A percentile compares a stretch with the other conserved stretches of the same genome.
phyloP scores from a whole-genome alignment of 129 eudicot species.

The Glebionis coronaria region DNA sequence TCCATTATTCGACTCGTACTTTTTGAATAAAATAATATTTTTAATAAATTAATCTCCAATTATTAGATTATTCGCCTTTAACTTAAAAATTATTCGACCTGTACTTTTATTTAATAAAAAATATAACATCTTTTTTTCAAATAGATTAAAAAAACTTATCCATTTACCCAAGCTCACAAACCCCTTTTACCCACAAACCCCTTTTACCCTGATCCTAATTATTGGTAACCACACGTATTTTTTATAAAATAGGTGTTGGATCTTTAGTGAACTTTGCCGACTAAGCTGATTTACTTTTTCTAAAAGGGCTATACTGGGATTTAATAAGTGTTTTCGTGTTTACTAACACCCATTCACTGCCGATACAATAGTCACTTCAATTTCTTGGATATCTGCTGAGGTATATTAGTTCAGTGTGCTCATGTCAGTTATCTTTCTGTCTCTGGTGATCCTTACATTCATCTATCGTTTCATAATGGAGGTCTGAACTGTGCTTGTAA shows the following conservation, averaged over 20 bases:
- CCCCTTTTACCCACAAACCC: too few species aligned
- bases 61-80: too few species aligned
- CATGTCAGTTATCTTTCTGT: conserved; percentile 7
- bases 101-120: too few species aligned
- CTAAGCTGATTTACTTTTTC: conserved; percentile 42
- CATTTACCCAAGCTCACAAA: too few species aligned
- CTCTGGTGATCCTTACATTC: conserved; percentile 5
- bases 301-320: conserved; percentile 1
- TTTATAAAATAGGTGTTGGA: conserved; percentile 62
- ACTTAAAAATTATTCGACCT: too few species aligned
- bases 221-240: too few species aligned
- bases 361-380: conserved; percentile 40
- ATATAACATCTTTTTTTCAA: too few species aligned
- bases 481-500: conserved; percentile 49
- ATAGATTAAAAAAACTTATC: too few species aligned
- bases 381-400: conserved; percentile 40
- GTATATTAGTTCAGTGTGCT: conserved; percentile 17
- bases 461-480: conserved; percentile 19
- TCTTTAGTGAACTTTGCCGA: conserved; percentile 55
- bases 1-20: too few species aligned
- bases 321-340: conserved; percentile 15
- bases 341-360: conserved; percentile 38
- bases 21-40: too few species aligned
- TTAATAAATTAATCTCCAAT: too few species aligned
- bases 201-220: too few species aligned